These are phyloP conservation scores for Neospermospora avenae DNA, from an alignment of 2,329 filamentous ascomycete species.

Conservation along the genomic window DNA sequence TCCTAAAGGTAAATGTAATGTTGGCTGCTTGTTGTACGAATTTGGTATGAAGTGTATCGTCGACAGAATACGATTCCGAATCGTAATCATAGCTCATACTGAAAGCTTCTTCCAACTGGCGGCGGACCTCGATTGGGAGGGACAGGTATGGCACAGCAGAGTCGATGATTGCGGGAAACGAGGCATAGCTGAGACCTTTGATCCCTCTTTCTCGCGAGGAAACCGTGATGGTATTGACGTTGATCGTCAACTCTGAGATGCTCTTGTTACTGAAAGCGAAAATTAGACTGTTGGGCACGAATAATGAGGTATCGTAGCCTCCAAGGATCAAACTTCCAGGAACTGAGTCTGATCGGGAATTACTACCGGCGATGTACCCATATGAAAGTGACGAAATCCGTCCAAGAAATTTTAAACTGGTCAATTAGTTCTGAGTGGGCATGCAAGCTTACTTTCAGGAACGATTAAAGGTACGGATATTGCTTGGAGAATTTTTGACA, in stretches of 20 bases:
- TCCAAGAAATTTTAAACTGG: conserved; percentile 37
- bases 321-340: conserved; percentile 29
- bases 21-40: conserved; percentile 33
- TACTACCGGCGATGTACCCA: conserved; percentile 43
- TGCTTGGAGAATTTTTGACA: conserved; percentile 1
- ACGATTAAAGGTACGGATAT: conserved; percentile 21
- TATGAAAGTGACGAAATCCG: conserved; percentile 42
- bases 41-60: conserved; percentile 27
- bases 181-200: conserved; percentile 13
- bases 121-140: conserved; percentile 38
- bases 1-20: conserved; percentile 37
- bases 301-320: conserved; percentile 42
- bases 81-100: conserved; percentile 37
- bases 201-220: conserved; percentile 11
- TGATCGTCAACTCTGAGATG: conserved; percentile 39
- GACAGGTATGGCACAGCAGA: conserved; percentile 40
- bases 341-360: conserved; percentile 35
- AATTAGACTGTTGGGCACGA: conserved; percentile 38
- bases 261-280: conserved; percentile 39
- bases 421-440: conserved; percentile 36
- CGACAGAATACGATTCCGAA: conserved; percentile 37
- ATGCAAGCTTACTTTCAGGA: conserved; percentile 21
- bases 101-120: conserved; percentile 37
- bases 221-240: conserved; percentile 36
- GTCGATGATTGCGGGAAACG: conserved; percentile 35